Percentiles rank a stretch among this genome's conserved stretches.
Evolutionary conservation across 2,329 filamentous ascomycete species (phyloP).

Genomic region (Penicillium sp.): DNA sequence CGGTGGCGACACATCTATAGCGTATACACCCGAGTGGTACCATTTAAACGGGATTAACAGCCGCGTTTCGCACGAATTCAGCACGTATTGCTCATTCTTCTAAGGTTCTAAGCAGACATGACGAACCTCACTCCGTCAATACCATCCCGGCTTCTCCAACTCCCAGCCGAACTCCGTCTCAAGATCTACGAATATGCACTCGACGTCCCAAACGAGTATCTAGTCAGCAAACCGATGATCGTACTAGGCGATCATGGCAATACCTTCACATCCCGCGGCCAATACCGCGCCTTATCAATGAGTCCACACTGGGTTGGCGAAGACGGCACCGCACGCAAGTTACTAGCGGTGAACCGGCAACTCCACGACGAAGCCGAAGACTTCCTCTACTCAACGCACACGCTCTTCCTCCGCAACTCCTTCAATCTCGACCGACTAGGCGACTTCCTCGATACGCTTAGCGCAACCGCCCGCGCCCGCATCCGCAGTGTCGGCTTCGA

Average conservation of each 20-base stretch:
- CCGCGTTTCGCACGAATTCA: neutral
- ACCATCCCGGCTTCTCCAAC: slow-evolving; percentile 22
- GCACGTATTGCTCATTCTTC: neutral
- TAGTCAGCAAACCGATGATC: slow-evolving; percentile 31
- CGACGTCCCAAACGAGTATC: slow-evolving; percentile 31
- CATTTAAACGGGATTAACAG: neutral
- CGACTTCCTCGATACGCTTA: slow-evolving; percentile 34
- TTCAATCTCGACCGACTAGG: slow-evolving; percentile 32
- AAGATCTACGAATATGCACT: slow-evolving; percentile 37
- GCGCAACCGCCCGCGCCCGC: slow-evolving; percentile 27
- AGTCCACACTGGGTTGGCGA: slow-evolving; percentile 35
- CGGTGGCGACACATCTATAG: slow-evolving; percentile 6
- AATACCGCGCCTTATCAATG: slow-evolving; percentile 33
- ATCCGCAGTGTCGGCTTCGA: slow-evolving; percentile 39
- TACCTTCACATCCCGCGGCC: slow-evolving; percentile 30
- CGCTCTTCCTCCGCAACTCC: slow-evolving; percentile 37
- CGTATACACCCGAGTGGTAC: slow-evolving; percentile 1
- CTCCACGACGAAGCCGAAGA: slow-evolving; percentile 37
- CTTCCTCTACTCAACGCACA: slow-evolving; percentile 34
- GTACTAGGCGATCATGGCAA: slow-evolving; percentile 34
- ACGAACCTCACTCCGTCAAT: neutral
- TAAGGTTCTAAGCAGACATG: neutral
- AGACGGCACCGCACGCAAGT: slow-evolving; percentile 30
- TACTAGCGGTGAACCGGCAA: slow-evolving; percentile 33
- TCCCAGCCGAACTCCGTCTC: slow-evolving; percentile 33